Conservation (phyloP, 164 flowering plant genomes). For the Cinnamomum chago region DNA sequence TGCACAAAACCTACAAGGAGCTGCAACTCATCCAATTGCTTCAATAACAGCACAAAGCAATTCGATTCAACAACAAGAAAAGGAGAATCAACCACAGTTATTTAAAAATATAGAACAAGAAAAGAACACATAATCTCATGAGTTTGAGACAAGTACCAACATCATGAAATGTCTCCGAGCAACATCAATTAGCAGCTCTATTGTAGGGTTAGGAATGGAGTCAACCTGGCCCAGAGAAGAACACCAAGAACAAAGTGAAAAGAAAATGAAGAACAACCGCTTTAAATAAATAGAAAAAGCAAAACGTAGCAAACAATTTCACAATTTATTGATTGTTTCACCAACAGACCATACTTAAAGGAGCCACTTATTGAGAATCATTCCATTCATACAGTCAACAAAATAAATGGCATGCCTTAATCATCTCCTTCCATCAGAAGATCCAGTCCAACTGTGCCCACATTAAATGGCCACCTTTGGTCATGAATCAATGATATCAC, state of each 20-base stretch:
- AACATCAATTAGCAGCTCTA: constrained; percentile 75
- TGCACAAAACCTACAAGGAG: constrained; percentile 73
- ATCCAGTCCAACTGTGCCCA: constrained; percentile 39
- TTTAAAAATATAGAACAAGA: too few relatives aligned
- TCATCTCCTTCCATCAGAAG: too few relatives aligned
- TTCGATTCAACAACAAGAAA: constrained; percentile 2
- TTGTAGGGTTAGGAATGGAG: constrained; percentile 76
- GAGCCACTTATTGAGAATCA: too few relatives aligned
- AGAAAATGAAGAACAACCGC: neutral
- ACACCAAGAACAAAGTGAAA: neutral
- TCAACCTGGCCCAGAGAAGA: constrained; percentile 9
- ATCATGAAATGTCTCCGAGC: constrained; percentile 94
- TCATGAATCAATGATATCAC: too few relatives aligned
- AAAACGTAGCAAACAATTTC: too few relatives aligned
- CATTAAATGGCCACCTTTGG: neutral
- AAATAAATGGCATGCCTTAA: too few relatives aligned
- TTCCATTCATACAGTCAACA: too few relatives aligned
- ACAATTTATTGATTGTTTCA: too few relatives aligned
- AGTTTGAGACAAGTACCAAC: constrained; percentile 46
- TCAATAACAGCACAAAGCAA: constrained; percentile 19
- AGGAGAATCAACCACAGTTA: neutral
- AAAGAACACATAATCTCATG: neutral
- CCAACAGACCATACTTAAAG: too few relatives aligned
- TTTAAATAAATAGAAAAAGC: too few relatives aligned
- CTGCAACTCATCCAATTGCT: constrained; percentile 95